phyloP scores from a whole-genome alignment of 23 red algal genomes.

The Chondrus crispus region DNA sequence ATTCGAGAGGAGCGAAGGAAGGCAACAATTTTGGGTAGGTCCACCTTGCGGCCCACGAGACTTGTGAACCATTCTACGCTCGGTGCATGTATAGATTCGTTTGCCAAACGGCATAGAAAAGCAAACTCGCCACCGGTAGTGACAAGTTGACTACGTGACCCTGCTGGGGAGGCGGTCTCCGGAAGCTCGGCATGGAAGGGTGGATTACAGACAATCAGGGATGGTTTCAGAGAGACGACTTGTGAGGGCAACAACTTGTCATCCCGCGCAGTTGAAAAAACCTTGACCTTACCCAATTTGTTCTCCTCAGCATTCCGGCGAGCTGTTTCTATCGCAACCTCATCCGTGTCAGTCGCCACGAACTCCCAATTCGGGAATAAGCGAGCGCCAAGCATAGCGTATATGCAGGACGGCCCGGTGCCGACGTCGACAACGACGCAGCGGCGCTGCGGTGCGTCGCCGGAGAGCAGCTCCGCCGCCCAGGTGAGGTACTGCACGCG shows the following conservation, averaged over 20 bases:
- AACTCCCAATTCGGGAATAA: constrained; percentile 26
- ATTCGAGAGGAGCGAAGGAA: constrained; percentile 15
- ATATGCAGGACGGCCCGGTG: constrained; percentile 52
- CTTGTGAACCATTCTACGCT: constrained; percentile 43
- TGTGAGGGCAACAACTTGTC: constrained; percentile 1
- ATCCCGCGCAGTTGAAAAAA: background rate
- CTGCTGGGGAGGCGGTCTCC: background rate
- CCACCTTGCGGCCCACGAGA: constrained; percentile 37
- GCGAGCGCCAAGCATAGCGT: constrained; percentile 33
- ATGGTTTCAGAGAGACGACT: background rate
- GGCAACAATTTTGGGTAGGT: background rate
- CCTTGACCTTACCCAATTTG: background rate
- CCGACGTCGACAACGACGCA: constrained; percentile 35
- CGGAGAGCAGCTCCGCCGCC: constrained; percentile 16
- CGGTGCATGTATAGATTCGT: background rate
- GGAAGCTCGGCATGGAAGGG: constrained; percentile 9
- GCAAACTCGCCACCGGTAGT: constrained; percentile 34
- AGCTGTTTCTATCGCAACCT: constrained; percentile 4
- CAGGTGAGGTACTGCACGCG: constrained; percentile 56
- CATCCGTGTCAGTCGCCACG: constrained; percentile 42
- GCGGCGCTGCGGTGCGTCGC: background rate
- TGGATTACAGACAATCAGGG: constrained; percentile 51
- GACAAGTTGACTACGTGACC: constrained; percentile 22
- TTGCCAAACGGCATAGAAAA: constrained; percentile 11
- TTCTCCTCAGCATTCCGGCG: background rate